These are phyloP conservation scores for Raphanus hybrid DNA, from an alignment of 441 rosid genomes.

Conservation along the genomic window DNA sequence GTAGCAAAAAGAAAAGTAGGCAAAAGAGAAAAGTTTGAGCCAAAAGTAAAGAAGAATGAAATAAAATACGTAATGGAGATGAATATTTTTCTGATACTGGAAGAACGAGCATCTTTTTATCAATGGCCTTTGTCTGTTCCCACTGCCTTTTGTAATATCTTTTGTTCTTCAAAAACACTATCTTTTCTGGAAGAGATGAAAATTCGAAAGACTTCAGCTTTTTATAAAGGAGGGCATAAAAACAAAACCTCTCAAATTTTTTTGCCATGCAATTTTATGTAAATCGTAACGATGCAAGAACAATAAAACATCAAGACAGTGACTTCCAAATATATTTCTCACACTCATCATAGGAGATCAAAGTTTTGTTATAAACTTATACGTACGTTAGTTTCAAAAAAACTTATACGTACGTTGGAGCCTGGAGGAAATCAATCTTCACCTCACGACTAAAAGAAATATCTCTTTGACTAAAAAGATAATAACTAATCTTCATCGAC, in stretches of 20 bases:
- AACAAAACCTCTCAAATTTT: slow-evolving; percentile 14
- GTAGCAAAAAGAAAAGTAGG: slow-evolving; percentile 29
- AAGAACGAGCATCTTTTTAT: slow-evolving; percentile 24
- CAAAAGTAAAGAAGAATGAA: slow-evolving; percentile 33
- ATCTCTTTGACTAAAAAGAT: no score
- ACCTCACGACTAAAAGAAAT: neutral
- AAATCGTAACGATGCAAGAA: neutral
- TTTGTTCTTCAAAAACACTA: slow-evolving; percentile 24
- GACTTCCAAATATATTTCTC: neutral
- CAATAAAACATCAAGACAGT: neutral
- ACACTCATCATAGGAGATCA: neutral
- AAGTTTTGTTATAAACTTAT: neutral
- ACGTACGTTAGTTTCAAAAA: no score
- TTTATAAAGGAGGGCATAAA: slow-evolving; percentile 22
- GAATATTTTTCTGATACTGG: slow-evolving; percentile 18
- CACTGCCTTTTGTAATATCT: slow-evolving; percentile 36
- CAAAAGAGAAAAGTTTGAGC: slow-evolving; percentile 35
- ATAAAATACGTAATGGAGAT: slow-evolving; percentile 11
- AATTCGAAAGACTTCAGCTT: slow-evolving; percentile 18
- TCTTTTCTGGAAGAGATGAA: slow-evolving; percentile 25
- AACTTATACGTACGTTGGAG: no score
- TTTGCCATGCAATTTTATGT: slow-evolving; percentile 29
- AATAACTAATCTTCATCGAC: no score
- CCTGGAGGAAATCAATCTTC: neutral
- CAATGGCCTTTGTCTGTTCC: slow-evolving; percentile 36